These are phyloP conservation scores for Leucaena leucocephala DNA, from an alignment of 306 rosid genomes.

Conservation along the genomic window DNA sequence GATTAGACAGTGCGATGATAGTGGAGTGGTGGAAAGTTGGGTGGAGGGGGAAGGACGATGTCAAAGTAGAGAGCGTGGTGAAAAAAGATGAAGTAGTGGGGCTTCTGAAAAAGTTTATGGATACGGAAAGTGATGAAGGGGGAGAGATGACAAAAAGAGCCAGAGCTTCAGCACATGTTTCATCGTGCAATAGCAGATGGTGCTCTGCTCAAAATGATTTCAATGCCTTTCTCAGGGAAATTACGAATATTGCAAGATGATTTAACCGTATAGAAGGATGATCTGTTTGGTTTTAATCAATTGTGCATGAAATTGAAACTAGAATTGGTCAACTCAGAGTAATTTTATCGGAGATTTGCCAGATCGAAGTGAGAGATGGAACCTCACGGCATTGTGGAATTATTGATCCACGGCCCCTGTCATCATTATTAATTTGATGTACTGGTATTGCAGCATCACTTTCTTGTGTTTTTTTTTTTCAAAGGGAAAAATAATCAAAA, in stretches of 20 bases:
- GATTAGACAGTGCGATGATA: conserved; percentile 43
- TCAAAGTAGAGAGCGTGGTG: conserved; percentile 1
- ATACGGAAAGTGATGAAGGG: conserved; percentile 19
- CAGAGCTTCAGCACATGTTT: conserved; percentile 32
- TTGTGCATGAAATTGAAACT: too few relatives aligned
- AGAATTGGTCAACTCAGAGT: too few relatives aligned
- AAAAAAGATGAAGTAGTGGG: conserved; percentile 40
- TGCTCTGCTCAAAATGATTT: conserved; percentile 44
- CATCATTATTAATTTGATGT: too few relatives aligned
- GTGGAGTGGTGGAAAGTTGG: conserved; percentile 56
- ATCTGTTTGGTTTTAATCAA: too few relatives aligned
- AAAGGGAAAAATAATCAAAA: too few relatives aligned
- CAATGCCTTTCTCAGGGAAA: conserved; percentile 36
- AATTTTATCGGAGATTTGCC: too few relatives aligned
- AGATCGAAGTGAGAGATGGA: too few relatives aligned
- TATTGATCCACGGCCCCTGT: too few relatives aligned
- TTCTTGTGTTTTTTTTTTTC: too few relatives aligned
- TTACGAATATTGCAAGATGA: neutral
- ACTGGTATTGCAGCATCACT: too few relatives aligned
- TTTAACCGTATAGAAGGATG: neutral
- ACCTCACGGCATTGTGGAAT: too few relatives aligned
- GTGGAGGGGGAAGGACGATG: conserved; percentile 39
- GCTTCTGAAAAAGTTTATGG: conserved; percentile 40
- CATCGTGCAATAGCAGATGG: conserved; percentile 36
- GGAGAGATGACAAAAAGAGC: conserved; percentile 33